phyloP scores from a whole-genome alignment of 768 basidiomycete genomes.

The Xerocomellus amylosporus region DNA sequence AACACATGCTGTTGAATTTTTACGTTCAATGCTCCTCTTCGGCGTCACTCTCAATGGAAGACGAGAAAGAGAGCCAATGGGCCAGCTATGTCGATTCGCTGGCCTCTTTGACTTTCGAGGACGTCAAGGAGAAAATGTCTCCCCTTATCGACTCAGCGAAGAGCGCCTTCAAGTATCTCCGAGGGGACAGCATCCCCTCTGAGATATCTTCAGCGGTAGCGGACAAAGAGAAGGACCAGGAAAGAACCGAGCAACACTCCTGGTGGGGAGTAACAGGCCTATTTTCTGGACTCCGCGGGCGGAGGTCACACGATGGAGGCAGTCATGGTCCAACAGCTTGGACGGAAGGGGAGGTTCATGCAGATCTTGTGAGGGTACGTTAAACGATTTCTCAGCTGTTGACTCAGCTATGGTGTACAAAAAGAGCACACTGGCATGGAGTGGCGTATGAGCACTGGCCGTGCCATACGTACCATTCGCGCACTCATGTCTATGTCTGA shows the following conservation, averaged over 20 bases:
- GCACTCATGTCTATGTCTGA: conserved; percentile 1
- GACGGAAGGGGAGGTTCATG: conserved; percentile 81
- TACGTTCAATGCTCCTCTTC: conserved; percentile 62
- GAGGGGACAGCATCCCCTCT: conserved; percentile 54
- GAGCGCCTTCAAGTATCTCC: conserved; percentile 67
- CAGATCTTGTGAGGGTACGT: conserved; percentile 69
- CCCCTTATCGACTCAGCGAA: conserved; percentile 49
- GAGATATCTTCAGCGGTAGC: conserved; percentile 29
- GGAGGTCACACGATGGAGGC: conserved; percentile 34
- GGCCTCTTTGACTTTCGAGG: conserved; percentile 55
- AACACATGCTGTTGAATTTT: conserved; percentile 84
- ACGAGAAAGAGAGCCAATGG: conserved; percentile 21
- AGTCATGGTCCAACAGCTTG: conserved; percentile 41
- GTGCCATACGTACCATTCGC: not conserved
- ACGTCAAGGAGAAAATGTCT: conserved; percentile 43
- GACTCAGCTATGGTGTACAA: not conserved
- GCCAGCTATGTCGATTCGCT: conserved; percentile 44
- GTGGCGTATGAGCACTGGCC: not conserved
- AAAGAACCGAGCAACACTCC: conserved; percentile 31
- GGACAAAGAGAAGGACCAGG: conserved; percentile 29
- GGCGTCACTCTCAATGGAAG: conserved; percentile 26
- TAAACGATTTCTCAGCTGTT: conserved; percentile 2
- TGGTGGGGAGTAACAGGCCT: conserved; percentile 62
- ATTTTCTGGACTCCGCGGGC: conserved; percentile 60
- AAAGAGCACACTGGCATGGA: not conserved